Evolutionary conservation across 75 land plant genomes (phyloP).

Genomic region (Pinus albicaulis): DNA sequence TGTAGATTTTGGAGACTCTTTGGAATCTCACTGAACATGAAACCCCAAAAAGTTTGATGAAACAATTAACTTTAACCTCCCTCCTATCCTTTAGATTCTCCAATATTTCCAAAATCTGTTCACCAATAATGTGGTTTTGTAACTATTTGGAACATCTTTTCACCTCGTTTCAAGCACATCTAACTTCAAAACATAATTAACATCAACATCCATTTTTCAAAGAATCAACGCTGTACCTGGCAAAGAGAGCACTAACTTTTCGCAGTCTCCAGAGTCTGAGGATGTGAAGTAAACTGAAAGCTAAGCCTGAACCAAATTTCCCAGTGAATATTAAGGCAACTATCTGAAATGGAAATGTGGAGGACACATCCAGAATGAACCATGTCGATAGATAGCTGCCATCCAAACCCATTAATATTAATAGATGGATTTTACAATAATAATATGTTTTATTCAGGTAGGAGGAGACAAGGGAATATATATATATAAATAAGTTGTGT

Average conservation of each 20-base stretch:
- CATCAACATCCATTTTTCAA: not conserved
- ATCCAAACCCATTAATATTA: not conserved
- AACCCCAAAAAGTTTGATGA: too few species aligned
- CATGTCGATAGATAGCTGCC: slow-evolving; percentile 46
- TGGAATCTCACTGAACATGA: too few species aligned
- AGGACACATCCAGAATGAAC: slow-evolving; percentile 69
- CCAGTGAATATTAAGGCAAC: slow-evolving; percentile 30
- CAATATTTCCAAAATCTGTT: too few species aligned
- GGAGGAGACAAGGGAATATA: too few species aligned
- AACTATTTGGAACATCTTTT: too few species aligned
- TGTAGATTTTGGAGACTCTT: too few species aligned
- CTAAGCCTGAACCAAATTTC: slow-evolving; percentile 13
- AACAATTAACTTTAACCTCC: too few species aligned
- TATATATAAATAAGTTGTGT: not conserved
- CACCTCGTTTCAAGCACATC: not conserved
- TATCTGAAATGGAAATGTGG: slow-evolving; percentile 58
- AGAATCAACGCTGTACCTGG: slow-evolving; percentile 26
- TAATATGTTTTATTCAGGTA: too few species aligned
- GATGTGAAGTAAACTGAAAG: slow-evolving; percentile 56
- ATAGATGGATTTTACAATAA: not conserved
- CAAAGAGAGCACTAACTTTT: slow-evolving; percentile 61
- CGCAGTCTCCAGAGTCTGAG: slow-evolving; percentile 73
- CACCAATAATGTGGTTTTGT: too few species aligned
- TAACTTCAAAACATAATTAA: not conserved
- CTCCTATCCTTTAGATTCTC: too few species aligned